Evolutionary conservation across 139 green algal genomes (phyloP), one percentile per base, ranked within the genome.

Genomic region (Ettlia oleoabundans): DNA sequence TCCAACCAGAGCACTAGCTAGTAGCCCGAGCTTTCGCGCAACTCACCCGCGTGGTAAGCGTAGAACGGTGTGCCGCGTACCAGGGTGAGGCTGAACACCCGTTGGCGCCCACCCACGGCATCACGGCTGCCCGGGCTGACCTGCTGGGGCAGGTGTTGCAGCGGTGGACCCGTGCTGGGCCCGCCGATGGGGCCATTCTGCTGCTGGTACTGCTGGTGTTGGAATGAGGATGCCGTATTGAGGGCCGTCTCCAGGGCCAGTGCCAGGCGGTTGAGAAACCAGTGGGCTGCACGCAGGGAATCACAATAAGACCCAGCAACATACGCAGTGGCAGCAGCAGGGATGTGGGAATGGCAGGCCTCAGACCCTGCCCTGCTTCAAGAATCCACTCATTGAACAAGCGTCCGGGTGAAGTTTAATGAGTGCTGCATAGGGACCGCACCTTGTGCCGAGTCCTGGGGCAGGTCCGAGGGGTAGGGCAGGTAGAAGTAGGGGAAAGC

Each of bases 401-500:
- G n/a, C n/a, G n/a, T n/a, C n/a, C n/a, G n/a, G n/a, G n/a, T 55
- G 67, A 35, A 47, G 7, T 10, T 47, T 30, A 15, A 63, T 43
- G 70, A 13, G 5, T 21, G 70, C 28, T 24, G 61, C 38, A 43
- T 19, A 35, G 42, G 19, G 47, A 21, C 21, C 40, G 42, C 78
- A 94, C 94, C 93, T 85, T 91, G 85, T 26, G 76, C 76, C 8
- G 85, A 66, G 4, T 94, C 89, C 5, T 89, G 69, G 1, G 95
- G 95, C 26, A 98, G 68, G 63, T 93, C 91, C 26, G 94, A 86
- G n/a, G 92, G 80, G 51, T 96, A 98, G 0, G 90, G 91, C 1
- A 98, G 88, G 84, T 98, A 98, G 64, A 98, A 96, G 84, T 98
- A 98, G 2, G 95, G 95, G 42, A 97, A 96, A 0, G 86, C 94